A percentile compares a stretch with the other conserved stretches of the same genome.
Evolutionary conservation across 305 asterid genomes (phyloP).

Genomic region (Fraxinus floribunda): DNA sequence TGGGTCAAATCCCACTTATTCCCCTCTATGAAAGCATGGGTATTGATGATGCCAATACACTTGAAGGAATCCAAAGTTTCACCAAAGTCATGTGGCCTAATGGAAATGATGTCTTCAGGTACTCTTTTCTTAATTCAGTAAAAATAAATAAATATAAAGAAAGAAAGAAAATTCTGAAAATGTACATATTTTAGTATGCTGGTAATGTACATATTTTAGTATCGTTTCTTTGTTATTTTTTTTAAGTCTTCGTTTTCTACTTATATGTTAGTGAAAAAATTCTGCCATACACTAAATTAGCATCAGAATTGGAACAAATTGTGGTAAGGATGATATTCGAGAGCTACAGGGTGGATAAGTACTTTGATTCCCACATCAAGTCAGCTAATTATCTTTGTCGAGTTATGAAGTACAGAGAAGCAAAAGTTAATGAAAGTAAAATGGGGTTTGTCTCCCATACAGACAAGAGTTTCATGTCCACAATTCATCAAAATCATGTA

Average conservation of each 20-base stretch:
- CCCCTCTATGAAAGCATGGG: slow-evolving; percentile 73
- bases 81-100: slow-evolving; percentile 63
- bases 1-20: slow-evolving; percentile 54
- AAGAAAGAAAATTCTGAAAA: neutral
- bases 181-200: neutral
- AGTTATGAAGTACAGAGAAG: slow-evolving; percentile 61
- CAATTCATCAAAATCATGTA: slow-evolving; percentile 58
- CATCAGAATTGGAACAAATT: slow-evolving; percentile 51
- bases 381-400: slow-evolving; percentile 50
- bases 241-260: neutral
- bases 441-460: slow-evolving; percentile 71
- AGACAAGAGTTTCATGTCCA: slow-evolving; percentile 75
- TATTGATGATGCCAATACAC: slow-evolving; percentile 53
- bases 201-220: neutral
- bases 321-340: slow-evolving; percentile 62
- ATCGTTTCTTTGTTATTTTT: neutral
- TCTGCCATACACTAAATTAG: slow-evolving; percentile 44
- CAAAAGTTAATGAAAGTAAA: slow-evolving; percentile 37
- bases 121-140: neutral
- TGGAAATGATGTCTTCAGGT: slow-evolving; percentile 53
- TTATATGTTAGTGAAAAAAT: slow-evolving; percentile 35
- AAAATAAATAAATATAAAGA: neutral
- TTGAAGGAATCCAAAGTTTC: slow-evolving; percentile 46
- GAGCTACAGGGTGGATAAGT: slow-evolving; percentile 56
- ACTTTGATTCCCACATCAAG: slow-evolving; percentile 35